Evolutionary conservation across 805 yeast species (phyloP).

Genomic region (Clavispora phyllophila): DNA sequence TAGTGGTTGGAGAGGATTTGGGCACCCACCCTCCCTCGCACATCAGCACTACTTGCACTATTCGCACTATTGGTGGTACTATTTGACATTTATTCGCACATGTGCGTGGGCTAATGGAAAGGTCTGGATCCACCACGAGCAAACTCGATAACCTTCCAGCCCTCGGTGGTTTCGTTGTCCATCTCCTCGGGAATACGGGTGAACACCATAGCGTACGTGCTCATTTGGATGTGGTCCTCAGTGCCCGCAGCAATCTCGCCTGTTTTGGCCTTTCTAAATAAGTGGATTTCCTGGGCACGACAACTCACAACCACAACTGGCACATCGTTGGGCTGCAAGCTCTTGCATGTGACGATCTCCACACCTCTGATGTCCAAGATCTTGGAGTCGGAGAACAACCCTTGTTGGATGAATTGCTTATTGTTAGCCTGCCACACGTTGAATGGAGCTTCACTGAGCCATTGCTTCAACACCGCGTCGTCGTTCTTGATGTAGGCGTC

Average conservation of each 20-base stretch:
- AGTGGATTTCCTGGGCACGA: conserved; percentile 92
- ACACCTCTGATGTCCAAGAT: conserved; percentile 94
- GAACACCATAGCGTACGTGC: conserved; percentile 94
- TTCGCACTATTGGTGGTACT: no score
- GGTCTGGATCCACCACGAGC: conserved; percentile 90
- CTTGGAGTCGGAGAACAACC: conserved; percentile 83
- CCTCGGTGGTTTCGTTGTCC: conserved; percentile 86
- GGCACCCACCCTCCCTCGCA: no score
- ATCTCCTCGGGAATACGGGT: conserved; percentile 91
- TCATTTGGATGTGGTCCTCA: conserved; percentile 85
- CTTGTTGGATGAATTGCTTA: conserved; percentile 87
- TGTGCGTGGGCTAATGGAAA: conserved; percentile 39
- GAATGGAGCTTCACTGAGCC: conserved; percentile 97
- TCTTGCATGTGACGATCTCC: conserved; percentile 82
- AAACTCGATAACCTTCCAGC: conserved; percentile 94
- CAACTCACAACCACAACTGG: conserved; percentile 94
- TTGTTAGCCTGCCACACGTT: conserved; percentile 92
- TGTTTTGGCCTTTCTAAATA: conserved; percentile 83
- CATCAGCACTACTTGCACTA: no score
- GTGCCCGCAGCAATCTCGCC: conserved; percentile 95
- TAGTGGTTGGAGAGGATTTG: no score
- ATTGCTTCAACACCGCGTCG: conserved; percentile 69
- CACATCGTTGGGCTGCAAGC: conserved; percentile 81
- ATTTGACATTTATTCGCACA: background rate
- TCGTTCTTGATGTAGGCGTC: conserved; percentile 96